Percentiles rank a stretch among this genome's conserved stretches.
phyloP scores from a whole-genome alignment of 768 basidiomycete species.

The Calocera cornea region DNA sequence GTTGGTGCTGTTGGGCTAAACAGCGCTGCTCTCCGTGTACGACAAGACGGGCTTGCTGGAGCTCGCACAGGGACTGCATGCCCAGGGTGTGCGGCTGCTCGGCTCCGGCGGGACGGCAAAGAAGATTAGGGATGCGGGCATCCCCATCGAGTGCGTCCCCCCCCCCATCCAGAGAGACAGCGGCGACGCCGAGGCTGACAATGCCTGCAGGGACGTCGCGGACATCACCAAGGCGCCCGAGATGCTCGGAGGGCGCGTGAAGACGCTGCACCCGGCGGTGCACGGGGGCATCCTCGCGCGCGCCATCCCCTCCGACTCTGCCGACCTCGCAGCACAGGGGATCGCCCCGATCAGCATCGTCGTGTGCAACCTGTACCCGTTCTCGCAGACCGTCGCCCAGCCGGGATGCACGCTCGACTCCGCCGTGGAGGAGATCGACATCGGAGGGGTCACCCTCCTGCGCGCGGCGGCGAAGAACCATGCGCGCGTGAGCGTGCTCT shows the following conservation, averaged over 20 bases:
- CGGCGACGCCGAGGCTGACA: conserved; percentile 5
- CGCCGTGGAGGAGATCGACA: conserved; percentile 96
- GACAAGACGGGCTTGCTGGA: conserved; percentile 86
- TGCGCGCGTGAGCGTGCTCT: conserved; percentile 76
- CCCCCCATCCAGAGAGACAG: not conserved
- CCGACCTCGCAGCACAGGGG: conserved; percentile 65
- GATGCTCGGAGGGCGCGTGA: conserved; percentile 96
- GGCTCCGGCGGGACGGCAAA: conserved; percentile 98
- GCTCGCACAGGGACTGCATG: conserved; percentile 70
- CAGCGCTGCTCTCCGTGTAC: conserved; percentile 88
- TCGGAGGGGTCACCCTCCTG: conserved; percentile 93
- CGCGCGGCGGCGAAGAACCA: conserved; percentile 99
- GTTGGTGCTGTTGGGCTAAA: too few relatives aligned
- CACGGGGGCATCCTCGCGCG: conserved; percentile 97
- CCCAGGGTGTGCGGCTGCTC: conserved; percentile 71
- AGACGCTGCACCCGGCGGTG: conserved; percentile 94
- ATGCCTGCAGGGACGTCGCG: conserved; percentile 71
- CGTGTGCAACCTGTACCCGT: conserved; percentile 98
- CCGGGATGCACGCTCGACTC: conserved; percentile 80
- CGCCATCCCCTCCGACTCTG: conserved; percentile 75
- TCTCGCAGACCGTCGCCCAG: conserved; percentile 77
- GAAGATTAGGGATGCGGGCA: conserved; percentile 86
- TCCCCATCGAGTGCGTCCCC: conserved; percentile 67
- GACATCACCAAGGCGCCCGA: conserved; percentile 96
- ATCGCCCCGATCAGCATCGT: conserved; percentile 94